phyloP scores from a whole-genome alignment of 2,329 filamentous ascomycete species.

The Trichoderma gracile region DNA sequence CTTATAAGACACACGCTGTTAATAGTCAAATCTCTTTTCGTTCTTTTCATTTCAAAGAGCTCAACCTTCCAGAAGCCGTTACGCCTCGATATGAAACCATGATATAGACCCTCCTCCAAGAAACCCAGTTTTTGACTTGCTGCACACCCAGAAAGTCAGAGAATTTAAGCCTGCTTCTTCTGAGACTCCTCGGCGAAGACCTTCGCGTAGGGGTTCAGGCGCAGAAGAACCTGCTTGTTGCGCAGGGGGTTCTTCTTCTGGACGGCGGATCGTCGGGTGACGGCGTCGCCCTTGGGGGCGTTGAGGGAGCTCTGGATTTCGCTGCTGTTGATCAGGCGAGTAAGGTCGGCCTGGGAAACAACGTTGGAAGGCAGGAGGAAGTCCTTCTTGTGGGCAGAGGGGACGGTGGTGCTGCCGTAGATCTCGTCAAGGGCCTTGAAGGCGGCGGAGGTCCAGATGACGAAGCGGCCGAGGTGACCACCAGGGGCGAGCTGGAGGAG shows the following conservation, averaged over 20 bases:
- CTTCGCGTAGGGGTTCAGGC: slow-evolving; percentile 96
- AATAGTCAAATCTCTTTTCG: slow-evolving; percentile 37
- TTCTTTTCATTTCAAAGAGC: slow-evolving; percentile 38
- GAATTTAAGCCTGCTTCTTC: slow-evolving; percentile 44
- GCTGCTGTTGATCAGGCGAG: slow-evolving; percentile 98
- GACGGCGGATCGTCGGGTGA: slow-evolving; percentile 85
- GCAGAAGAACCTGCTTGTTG: slow-evolving; percentile 98
- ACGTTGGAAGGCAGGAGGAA: slow-evolving; percentile 93
- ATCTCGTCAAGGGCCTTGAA: slow-evolving; percentile 96
- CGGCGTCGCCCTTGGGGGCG: slow-evolving; percentile 83
- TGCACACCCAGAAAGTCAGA: slow-evolving; percentile 44
- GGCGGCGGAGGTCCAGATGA: slow-evolving; percentile 96
- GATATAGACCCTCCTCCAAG: slow-evolving; percentile 33
- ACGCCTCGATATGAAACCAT: slow-evolving; percentile 43
- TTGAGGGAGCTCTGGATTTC: slow-evolving; percentile 96
- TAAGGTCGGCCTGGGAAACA: slow-evolving; percentile 91
- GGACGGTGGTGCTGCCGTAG: slow-evolving; percentile 89
- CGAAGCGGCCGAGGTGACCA: slow-evolving; percentile 98
- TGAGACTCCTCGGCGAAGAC: slow-evolving; percentile 73
- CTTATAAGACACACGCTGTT: slow-evolving; percentile 23
- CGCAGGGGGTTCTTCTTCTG: slow-evolving; percentile 99
- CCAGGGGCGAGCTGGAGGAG: slow-evolving; percentile 98
- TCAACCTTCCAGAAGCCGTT: slow-evolving; percentile 42
- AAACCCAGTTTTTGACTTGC: slow-evolving; percentile 33
- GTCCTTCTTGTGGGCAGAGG: slow-evolving; percentile 96